Conservation (phyloP, 2,329 filamentous ascomycete species). For the Helotiales sp. region DNA sequence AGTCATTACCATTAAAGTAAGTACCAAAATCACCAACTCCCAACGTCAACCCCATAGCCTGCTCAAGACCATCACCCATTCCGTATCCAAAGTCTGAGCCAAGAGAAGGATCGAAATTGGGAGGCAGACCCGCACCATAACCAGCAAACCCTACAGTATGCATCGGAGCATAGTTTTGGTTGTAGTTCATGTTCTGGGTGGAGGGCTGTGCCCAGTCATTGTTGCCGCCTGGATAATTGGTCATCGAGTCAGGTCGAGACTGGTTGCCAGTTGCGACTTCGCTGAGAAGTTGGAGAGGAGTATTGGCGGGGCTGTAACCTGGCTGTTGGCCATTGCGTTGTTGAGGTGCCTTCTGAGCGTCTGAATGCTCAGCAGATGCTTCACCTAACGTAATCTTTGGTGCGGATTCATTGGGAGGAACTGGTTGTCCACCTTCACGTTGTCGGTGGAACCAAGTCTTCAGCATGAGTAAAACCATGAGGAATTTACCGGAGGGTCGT, state of each 20-base stretch:
- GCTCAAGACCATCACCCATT: conserved; percentile 36
- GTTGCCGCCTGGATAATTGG: conserved; percentile 20
- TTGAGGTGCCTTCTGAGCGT: conserved; percentile 6
- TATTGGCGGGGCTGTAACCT: conserved; percentile 35
- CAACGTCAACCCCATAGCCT: conserved; percentile 35
- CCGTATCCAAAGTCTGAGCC: conserved; percentile 30
- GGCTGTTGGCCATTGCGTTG: conserved; percentile 25
- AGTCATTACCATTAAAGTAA: conserved; percentile 33
- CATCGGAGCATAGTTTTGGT: conserved; percentile 19
- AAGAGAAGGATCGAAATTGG: conserved; percentile 33
- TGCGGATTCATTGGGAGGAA: conserved; percentile 2
- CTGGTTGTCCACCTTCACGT: conserved; percentile 26
- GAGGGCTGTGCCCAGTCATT: conserved; percentile 28
- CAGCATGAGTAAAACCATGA: conserved; percentile 69
- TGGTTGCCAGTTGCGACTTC: conserved; percentile 42
- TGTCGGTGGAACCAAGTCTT: conserved; percentile 55
- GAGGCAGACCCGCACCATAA: conserved; percentile 16
- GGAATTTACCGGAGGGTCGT: conserved; percentile 67
- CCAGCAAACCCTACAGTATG: background rate
- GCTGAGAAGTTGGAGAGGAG: conserved; percentile 40
- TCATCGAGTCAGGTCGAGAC: conserved; percentile 22
- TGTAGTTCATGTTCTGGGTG: background rate
- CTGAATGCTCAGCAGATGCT: background rate
- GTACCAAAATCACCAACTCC: conserved; percentile 33
- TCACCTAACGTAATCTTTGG: conserved; percentile 4